Base-by-base conservation (phyloP, 176 grass and related monocot genomes). In the Paspalum notatum region DNA sequence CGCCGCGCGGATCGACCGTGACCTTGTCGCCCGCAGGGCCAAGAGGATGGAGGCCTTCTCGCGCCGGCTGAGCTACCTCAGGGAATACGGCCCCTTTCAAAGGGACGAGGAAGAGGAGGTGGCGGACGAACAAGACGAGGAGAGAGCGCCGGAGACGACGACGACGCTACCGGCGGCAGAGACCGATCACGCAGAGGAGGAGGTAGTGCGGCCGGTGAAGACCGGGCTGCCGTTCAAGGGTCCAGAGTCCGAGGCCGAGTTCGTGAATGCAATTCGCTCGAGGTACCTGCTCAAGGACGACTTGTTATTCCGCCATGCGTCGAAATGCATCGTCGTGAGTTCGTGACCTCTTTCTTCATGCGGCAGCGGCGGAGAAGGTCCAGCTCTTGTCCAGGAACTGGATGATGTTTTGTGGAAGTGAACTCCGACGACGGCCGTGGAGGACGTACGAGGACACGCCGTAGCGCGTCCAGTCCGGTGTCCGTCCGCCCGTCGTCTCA, bases 71-170 rank as follows among this genome's bases (percentile, higher is more conserved):
- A 40, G 56, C 0, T 73, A 73, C 32, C 44, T 82, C 27, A 82
- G 27, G 21, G 57, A 82, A 12, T 73, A 51, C n/a, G 62, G 56
- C 4, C 68, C 68, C 12, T 82, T 82, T 46, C 56, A 52, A 47
- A 72, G 43, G 12, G 78, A 67, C 1, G 43, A 25, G 12, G 72
- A 63, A 7, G 24, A 46, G 18, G 48, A 22, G 26, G 76, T 56
- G 20, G 45, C 17, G 18, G 48, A 40, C 27, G 27, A 66, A 3
- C 39, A 75, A 38, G 50, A 25, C n/a, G 54, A 62, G 20, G 74
- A 37, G 9, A 50, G 16, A 1, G 2, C 12, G 26, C 32, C 5
- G 62, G 60, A 9, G 16, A 20, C 14, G 66, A 44, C 15, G 61
- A 24, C 40, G 52, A 71, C 24, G 9, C 22, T 18, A 27, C 39